Conservation (phyloP, 495 filamentous ascomycete genomes). For the Podospora sp. region DNA sequence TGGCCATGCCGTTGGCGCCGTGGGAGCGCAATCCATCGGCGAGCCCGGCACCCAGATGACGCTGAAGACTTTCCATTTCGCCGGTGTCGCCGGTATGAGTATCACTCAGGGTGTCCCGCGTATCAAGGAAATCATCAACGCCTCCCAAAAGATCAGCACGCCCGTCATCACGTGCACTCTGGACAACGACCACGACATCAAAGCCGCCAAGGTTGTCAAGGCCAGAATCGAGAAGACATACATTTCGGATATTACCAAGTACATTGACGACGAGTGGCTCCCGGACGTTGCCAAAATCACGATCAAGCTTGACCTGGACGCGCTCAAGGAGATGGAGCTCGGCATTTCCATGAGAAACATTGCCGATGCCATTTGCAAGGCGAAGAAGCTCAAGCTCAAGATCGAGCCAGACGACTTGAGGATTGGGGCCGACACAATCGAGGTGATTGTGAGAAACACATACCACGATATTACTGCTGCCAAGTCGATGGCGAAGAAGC, state of each 20-base stretch:
- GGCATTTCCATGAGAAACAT: constrained; percentile 73
- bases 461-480: constrained; percentile 43
- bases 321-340: constrained; percentile 75
- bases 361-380: constrained; percentile 66
- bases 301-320: constrained; percentile 74
- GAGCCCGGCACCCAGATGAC: constrained; percentile 99
- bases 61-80: constrained; percentile 99
- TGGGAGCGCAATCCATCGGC: constrained; percentile 96
- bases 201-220: constrained; percentile 84
- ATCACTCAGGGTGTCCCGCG: constrained; percentile 98
- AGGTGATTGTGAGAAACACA: constrained; percentile 59
- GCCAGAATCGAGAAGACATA: constrained; percentile 88
- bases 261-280: constrained; percentile 82
- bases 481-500: constrained; percentile 56
- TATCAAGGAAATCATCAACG: constrained; percentile 99
- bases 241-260: constrained; percentile 71
- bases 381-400: constrained; percentile 79
- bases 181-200: constrained; percentile 65
- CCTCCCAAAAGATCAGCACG: constrained; percentile 87
- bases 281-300: constrained; percentile 69
- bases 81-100: constrained; percentile 98
- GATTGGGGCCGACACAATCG: constrained; percentile 48
- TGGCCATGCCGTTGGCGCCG: constrained; percentile 95
- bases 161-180: constrained; percentile 88
- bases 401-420: constrained; percentile 44